phyloP scores from a whole-genome alignment of 2,329 filamentous ascomycete genomes.

The Epichloe amarillans region DNA sequence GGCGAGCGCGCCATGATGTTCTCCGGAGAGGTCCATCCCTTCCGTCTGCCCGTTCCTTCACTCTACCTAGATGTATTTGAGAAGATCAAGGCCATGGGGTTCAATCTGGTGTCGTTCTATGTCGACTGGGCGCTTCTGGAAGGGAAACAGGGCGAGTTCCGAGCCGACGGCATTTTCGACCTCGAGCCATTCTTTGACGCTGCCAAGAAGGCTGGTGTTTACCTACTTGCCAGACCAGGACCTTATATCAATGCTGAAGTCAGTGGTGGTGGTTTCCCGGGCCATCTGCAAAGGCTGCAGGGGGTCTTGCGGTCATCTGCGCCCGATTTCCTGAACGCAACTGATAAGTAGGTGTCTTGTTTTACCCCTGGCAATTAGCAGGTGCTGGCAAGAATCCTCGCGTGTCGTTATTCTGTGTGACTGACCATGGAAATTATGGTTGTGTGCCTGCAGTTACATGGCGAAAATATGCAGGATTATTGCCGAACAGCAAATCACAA shows the following conservation, averaged over 20 bases:
- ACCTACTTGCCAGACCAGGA: constrained; percentile 57
- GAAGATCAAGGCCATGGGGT: constrained; percentile 70
- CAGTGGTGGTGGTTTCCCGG: constrained; percentile 66
- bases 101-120: constrained; percentile 70
- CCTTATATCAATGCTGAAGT: constrained; percentile 72
- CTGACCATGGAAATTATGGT: neutral
- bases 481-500: constrained; percentile 66
- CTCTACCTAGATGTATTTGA: constrained; percentile 61
- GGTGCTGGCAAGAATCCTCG: neutral
- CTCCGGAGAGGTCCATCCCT: constrained; percentile 63
- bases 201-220: constrained; percentile 59
- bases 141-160: constrained; percentile 56
- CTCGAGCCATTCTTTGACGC: constrained; percentile 66
- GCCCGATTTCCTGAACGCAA: constrained; percentile 49
- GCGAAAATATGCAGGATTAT: constrained; percentile 50
- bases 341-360: constrained; percentile 39
- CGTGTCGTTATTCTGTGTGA: neutral
- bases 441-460: constrained; percentile 35
- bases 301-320: constrained; percentile 51
- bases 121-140: constrained; percentile 68
- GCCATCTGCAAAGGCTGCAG: constrained; percentile 60
- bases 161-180: constrained; percentile 57
- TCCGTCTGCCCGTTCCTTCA: constrained; percentile 31
- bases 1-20: constrained; percentile 61
- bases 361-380: neutral